A percentile compares a stretch with the other conserved stretches of the same genome.
Evolutionary conservation across 345 rosid genomes (phyloP).

Genomic region (Citrus glauca): DNA sequence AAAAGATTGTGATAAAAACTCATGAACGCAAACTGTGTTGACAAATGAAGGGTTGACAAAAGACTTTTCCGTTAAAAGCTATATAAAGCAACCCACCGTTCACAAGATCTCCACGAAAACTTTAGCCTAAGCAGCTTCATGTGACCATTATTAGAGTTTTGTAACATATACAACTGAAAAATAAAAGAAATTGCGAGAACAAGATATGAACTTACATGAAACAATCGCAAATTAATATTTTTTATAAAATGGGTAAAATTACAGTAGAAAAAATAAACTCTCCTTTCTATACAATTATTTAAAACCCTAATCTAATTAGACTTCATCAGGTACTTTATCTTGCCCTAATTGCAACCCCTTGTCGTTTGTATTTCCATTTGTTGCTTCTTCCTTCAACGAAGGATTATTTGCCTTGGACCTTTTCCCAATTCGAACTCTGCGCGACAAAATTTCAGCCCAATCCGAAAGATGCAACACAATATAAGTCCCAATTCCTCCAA

Average conservation of each 20-base stretch:
- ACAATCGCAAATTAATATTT: not conserved
- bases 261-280: not conserved
- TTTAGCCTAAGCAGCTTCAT: not conserved
- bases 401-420: not conserved
- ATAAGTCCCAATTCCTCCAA: constrained; percentile 51
- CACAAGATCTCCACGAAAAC: not conserved
- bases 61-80: not conserved
- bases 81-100: too few species aligned
- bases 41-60: not conserved
- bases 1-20: too few species aligned
- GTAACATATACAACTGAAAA: not conserved
- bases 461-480: constrained; percentile 44
- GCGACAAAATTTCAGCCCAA: constrained; percentile 30
- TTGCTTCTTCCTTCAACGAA: not conserved
- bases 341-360: not conserved
- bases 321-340: not conserved
- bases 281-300: not conserved
- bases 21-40: not conserved
- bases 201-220: not conserved
- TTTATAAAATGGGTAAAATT: not conserved
- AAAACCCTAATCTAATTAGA: not conserved
- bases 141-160: not conserved
- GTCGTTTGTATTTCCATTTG: not conserved
- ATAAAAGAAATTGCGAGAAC: not conserved
- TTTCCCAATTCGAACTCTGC: constrained; percentile 14